A percentile compares a stretch with the other conserved stretches of the same genome.
Conservation (phyloP, 2,329 filamentous ascomycete genomes). For the Emmonsia crescens region DNA sequence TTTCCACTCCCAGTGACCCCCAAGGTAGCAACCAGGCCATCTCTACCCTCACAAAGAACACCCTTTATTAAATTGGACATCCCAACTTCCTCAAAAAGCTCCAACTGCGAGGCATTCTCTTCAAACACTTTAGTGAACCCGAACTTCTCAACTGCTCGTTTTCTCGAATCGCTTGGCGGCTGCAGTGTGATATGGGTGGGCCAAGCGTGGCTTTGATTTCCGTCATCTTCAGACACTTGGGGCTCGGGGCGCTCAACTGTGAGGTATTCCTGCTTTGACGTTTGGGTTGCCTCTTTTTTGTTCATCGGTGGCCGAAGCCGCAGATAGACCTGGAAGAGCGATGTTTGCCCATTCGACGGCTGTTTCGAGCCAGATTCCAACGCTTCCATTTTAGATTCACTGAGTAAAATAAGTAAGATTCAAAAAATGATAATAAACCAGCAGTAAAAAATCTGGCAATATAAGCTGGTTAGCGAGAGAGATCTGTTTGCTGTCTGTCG, state of each 20-base stretch:
- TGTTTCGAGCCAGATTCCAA: conserved; percentile 36
- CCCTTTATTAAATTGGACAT: conserved; percentile 68
- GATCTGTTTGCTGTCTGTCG: neutral
- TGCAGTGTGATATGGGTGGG: conserved; percentile 66
- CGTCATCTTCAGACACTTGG: conserved; percentile 20
- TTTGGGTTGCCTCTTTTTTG: conserved; percentile 19
- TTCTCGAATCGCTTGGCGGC: conserved; percentile 70
- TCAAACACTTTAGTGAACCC: conserved; percentile 90
- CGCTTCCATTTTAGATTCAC: neutral
- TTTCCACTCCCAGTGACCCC: conserved; percentile 95
- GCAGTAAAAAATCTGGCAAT: neutral
- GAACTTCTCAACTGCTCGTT: conserved; percentile 84
- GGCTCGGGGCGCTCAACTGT: conserved; percentile 53
- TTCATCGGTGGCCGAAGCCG: conserved; percentile 60
- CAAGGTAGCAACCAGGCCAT: conserved; percentile 81
- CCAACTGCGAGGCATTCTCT: conserved; percentile 71
- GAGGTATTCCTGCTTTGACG: conserved; percentile 39
- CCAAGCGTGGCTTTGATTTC: conserved; percentile 24
- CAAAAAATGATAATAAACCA: neutral
- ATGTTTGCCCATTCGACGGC: conserved; percentile 24
- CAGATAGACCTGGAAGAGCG: conserved; percentile 84
- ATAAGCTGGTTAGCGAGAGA: neutral
- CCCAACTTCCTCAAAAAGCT: conserved; percentile 72
- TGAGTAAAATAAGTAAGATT: neutral
- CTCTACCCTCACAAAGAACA: conserved; percentile 71